These are phyloP conservation scores for Magnusiomyces suaveolens DNA, from an alignment of 1,139 yeast species.

Conservation along the genomic window DNA sequence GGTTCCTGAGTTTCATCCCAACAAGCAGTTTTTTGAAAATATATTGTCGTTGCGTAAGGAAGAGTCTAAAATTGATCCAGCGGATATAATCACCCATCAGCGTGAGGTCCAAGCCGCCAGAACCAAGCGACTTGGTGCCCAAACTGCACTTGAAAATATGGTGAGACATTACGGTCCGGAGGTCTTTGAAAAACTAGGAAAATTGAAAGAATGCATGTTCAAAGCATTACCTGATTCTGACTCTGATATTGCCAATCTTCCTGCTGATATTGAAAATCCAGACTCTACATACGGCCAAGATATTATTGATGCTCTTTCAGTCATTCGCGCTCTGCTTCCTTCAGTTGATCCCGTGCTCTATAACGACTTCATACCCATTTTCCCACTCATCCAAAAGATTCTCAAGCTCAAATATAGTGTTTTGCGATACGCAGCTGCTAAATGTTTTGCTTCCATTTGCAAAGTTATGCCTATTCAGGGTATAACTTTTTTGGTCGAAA, in stretches of 20 bases:
- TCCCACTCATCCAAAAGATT: slow-evolving; percentile 49
- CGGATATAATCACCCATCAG: slow-evolving; percentile 55
- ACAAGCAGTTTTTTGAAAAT: slow-evolving; percentile 44
- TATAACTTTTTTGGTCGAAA: slow-evolving; percentile 70
- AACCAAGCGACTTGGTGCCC: slow-evolving; percentile 76
- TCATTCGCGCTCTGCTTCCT: slow-evolving; percentile 66
- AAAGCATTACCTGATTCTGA: slow-evolving; percentile 45
- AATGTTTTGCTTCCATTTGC: slow-evolving; percentile 77
- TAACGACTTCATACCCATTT: slow-evolving; percentile 39
- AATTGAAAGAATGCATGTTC: slow-evolving; percentile 56
- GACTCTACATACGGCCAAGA: slow-evolving; percentile 60
- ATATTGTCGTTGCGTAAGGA: slow-evolving; percentile 75
- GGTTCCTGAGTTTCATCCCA: slow-evolving; percentile 83
- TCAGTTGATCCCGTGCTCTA: slow-evolving; percentile 45
- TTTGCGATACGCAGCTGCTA: slow-evolving; percentile 81
- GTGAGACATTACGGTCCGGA: slow-evolving; percentile 41
- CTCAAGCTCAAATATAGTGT: slow-evolving; percentile 66
- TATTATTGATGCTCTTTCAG: slow-evolving; percentile 78
- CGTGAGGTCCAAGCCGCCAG: slow-evolving; percentile 62
- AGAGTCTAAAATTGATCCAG: slow-evolving; percentile 60
- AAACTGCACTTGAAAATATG: slow-evolving; percentile 52
- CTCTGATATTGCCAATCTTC: slow-evolving; percentile 22
- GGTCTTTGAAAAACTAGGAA: slow-evolving; percentile 57
- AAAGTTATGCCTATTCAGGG: slow-evolving; percentile 60
- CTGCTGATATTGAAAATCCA: slow-evolving; percentile 35